Percentiles rank a stretch among this genome's conserved stretches.
Evolutionary conservation across 2,329 filamentous ascomycete genomes (phyloP).

Genomic region (Alternaria metachromatica): DNA sequence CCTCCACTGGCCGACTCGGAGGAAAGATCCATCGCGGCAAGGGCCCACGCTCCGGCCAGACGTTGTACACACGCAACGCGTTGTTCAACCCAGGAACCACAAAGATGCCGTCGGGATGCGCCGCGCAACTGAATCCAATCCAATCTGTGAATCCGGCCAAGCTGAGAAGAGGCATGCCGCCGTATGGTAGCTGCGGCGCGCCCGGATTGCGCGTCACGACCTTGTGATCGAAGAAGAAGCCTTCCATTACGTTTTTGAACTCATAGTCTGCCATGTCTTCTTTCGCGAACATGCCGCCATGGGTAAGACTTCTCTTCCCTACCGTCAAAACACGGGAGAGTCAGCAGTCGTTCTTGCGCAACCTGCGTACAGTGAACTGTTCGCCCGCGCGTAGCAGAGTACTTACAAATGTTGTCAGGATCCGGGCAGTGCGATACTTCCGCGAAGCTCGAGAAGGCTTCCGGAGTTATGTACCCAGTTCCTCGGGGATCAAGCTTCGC

Average conservation of each 20-base stretch:
- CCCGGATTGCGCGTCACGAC: not conserved
- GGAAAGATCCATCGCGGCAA: not conserved
- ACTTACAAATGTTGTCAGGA: not conserved
- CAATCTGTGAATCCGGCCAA: not conserved
- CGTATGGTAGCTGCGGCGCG: not conserved
- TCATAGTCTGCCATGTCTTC: constrained; percentile 5
- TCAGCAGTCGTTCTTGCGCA: not conserved
- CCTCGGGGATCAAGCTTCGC: not conserved
- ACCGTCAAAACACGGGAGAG: not conserved
- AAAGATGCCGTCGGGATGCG: not conserved
- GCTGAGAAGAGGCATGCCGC: constrained; percentile 3
- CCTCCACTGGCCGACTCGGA: not conserved
- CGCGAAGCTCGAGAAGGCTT: not conserved
- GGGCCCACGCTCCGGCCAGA: constrained; percentile 2
- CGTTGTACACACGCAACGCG: not conserved
- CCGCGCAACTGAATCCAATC: not conserved
- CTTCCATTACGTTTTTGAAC: not conserved
- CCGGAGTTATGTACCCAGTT: not conserved
- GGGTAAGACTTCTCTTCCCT: not conserved
- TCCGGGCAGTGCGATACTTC: not conserved
- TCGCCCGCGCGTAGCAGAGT: not conserved
- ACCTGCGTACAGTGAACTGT: not conserved
- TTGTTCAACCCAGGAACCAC: not conserved
- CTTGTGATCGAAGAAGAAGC: constrained; percentile 5
- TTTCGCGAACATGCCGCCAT: constrained; percentile 1